These are phyloP conservation scores for Talaromyces sp. DNA, from an alignment of 2,329 filamentous ascomycete species.

Conservation along the genomic window DNA sequence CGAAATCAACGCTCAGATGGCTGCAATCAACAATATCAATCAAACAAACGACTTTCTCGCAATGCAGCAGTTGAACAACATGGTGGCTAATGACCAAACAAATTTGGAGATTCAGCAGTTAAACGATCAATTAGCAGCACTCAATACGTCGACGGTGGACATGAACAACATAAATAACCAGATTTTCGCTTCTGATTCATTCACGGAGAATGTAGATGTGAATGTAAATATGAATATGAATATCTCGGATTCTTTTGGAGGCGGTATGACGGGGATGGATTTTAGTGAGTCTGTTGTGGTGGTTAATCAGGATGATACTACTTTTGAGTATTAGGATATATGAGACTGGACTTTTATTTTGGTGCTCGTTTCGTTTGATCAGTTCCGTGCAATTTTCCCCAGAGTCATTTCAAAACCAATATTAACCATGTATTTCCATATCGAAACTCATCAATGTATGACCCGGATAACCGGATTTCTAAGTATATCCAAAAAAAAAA, in stretches of 20 bases:
- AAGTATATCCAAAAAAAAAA: not conserved
- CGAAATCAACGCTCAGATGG: not conserved
- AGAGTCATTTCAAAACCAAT: too few relatives aligned
- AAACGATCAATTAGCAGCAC: slow-evolving; percentile 7
- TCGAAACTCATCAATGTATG: not conserved
- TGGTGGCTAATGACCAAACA: not conserved
- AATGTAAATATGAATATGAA: slow-evolving; percentile 4
- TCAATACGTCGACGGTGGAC: not conserved
- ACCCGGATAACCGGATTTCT: not conserved
- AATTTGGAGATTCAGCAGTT: slow-evolving; percentile 5
- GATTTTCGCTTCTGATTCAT: not conserved
- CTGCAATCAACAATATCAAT: not conserved
- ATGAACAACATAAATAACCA: not conserved
- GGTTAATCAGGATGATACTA: not conserved
- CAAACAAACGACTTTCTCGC: not conserved
- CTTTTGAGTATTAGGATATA: not conserved
- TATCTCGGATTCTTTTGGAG: not conserved
- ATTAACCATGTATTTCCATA: too few relatives aligned
- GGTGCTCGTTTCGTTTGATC: not conserved
- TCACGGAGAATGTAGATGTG: not conserved
- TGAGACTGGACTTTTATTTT: not conserved
- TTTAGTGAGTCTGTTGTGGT: not conserved
- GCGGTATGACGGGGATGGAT: not conserved
- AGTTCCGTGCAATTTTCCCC: too few relatives aligned
- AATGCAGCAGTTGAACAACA: not conserved